A percentile compares a stretch with the other conserved stretches of the same genome.
phyloP scores from a whole-genome alignment of 495 filamentous ascomycete species.

The Neurospora sp. region DNA sequence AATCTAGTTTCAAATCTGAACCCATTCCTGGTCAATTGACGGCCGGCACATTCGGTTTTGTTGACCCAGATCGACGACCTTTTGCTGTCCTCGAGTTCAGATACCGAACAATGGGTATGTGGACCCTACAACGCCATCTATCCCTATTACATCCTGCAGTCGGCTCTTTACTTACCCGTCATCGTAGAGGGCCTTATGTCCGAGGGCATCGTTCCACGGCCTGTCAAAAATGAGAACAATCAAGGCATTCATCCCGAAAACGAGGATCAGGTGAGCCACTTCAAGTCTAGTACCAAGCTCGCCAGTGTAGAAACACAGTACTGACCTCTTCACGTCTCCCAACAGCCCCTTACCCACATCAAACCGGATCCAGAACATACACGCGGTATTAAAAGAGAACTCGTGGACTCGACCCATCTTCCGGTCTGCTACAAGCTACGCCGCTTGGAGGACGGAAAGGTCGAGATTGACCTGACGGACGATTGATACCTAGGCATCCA shows the following conservation, averaged over 20 bases:
- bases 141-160: neutral
- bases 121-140: neutral
- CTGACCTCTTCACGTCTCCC: neutral
- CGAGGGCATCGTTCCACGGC: slow-evolving; percentile 4
- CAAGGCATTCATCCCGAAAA: neutral
- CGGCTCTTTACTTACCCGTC: neutral
- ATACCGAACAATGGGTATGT: slow-evolving; percentile 9
- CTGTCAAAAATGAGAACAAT: neutral
- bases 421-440: neutral
- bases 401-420: neutral
- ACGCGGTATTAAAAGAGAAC: neutral
- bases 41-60: too few relatives aligned
- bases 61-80: neutral
- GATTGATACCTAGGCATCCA: neutral
- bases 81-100: slow-evolving; percentile 12
- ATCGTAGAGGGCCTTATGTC: slow-evolving; percentile 3
- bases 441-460: neutral
- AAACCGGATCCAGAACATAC: neutral
- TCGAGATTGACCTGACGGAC: slow-evolving; percentile 4
- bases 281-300: neutral
- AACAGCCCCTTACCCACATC: neutral
- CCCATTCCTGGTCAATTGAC: fast-evolving
- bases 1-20: neutral
- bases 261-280: neutral
- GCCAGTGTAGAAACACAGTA: neutral